Percentiles rank a stretch among this genome's conserved stretches.
Conservation (phyloP, 192 early-diverging fungal species). For the Dissophora ornata region DNA sequence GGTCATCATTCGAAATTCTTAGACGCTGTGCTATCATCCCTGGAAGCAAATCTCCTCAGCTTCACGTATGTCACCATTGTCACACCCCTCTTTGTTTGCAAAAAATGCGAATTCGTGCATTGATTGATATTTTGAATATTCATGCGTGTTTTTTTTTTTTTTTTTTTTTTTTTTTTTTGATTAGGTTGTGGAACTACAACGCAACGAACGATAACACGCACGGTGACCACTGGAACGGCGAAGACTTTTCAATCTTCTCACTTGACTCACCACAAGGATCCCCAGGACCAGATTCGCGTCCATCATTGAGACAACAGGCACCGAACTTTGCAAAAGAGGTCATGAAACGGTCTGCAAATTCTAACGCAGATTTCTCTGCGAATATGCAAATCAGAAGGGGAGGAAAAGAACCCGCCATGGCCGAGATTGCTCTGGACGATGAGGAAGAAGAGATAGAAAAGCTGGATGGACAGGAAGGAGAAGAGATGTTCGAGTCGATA, state of each 20-base stretch:
- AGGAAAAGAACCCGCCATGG: conserved; percentile 10
- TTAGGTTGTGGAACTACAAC: conserved; percentile 89
- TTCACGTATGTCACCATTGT: conserved; percentile 75
- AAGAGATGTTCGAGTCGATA: conserved; percentile 4
- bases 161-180: not conserved
- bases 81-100: too few species aligned
- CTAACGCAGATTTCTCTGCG: conserved; percentile 24
- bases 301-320: conserved; percentile 25
- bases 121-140: too few species aligned
- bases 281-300: conserved; percentile 7
- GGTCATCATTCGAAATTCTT: conserved; percentile 77
- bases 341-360: conserved; percentile 34
- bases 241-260: conserved; percentile 84
- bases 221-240: conserved; percentile 89
- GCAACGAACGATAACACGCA: conserved; percentile 79
- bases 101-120: too few species aligned
- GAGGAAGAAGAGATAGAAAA: too few species aligned
- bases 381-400: conserved; percentile 23
- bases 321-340: conserved; percentile 44
- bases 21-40: conserved; percentile 77
- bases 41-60: conserved; percentile 80
- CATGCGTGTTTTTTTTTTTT: too few species aligned
- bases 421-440: conserved; percentile 37
- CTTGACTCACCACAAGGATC: conserved; percentile 37
- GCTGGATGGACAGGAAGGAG: not conserved